These are phyloP conservation scores for Ogataea glucozyma DNA, from an alignment of 805 yeast genomes.

Conservation along the genomic window DNA sequence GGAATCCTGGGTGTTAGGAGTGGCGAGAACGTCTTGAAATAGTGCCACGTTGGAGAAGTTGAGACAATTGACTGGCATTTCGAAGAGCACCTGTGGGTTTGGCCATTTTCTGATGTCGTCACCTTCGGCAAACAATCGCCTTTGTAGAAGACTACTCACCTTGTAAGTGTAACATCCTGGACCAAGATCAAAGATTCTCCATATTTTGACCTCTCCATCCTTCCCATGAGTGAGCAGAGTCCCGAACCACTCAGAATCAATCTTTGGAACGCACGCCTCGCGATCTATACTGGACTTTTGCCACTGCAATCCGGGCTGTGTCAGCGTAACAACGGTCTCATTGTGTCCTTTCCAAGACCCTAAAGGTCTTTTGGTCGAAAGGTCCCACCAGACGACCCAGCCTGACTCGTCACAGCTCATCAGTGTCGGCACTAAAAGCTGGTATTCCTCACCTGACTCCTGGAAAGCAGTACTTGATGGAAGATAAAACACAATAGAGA, in stretches of 20 bases:
- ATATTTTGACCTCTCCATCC: constrained; percentile 55
- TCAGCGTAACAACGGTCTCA: constrained; percentile 47
- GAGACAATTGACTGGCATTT: constrained; percentile 70
- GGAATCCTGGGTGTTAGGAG: constrained; percentile 67
- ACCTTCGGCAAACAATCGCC: constrained; percentile 20
- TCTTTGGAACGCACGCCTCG: constrained; percentile 15
- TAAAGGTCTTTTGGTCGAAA: constrained; percentile 54
- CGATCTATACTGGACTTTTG: constrained; percentile 8
- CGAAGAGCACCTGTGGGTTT: constrained; percentile 36
- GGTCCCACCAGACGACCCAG: constrained; percentile 63
- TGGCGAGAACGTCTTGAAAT: constrained; percentile 35
- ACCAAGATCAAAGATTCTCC: constrained; percentile 38
- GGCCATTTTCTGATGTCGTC: constrained; percentile 23
- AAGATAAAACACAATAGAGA: constrained; percentile 18
- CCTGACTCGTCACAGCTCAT: constrained; percentile 66
- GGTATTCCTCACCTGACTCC: constrained; percentile 12
- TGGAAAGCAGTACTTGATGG: constrained; percentile 19
- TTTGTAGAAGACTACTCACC: constrained; percentile 20
- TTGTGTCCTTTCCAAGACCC: constrained; percentile 63
- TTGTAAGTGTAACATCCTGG: constrained; percentile 18
- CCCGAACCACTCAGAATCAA: constrained; percentile 38
- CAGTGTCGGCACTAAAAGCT: constrained; percentile 39
- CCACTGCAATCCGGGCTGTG: constrained; percentile 44
- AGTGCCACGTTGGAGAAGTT: constrained; percentile 69
- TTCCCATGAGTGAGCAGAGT: constrained; percentile 62